Base-by-base conservation (phyloP, 345 rosid species). In the Eutrema heterophyllum region DNA sequence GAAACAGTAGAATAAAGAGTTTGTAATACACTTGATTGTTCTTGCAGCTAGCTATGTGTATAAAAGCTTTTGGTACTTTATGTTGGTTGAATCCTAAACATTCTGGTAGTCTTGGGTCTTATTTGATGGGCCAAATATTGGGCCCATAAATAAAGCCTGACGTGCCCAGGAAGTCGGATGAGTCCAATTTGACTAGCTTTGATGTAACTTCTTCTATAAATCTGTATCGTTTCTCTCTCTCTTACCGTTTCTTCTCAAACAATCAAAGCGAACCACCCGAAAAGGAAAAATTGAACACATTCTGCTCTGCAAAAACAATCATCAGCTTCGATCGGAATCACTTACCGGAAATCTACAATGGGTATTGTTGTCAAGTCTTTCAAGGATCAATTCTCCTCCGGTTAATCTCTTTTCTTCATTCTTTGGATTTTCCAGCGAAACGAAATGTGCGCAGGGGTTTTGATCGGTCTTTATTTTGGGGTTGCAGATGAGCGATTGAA, bases 401-500 rank as follows among this genome's bases (percentile, higher is more conserved):
- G 80, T 15, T 18, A 7, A 6, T 68, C 32, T 73, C 41, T 44
- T 15, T 18, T 14, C 15, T 16, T n/a, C 0, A 14, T 55, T 30
- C 5, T 55, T 7, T 30, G 7, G 11, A 44, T 35, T 29, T 45
- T 46, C n/a, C 62, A 16, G 18, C 36, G 43, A 15, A 63, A 27
- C 12, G 39, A 27, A 67, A 59, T 40, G 52, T 67, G 13, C 30
- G 18, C 24, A 54, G 67, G 21, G 24, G 24, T 21, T 70, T 7
- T 26, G 30, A 24, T 49, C 26, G 62, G 41, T 33, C 3, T 29
- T 48, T 15, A 2, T 32, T 30, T 2, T 49, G 40, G 29, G 5
- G 12, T 4, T 55, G 76, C 33, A 90, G 96, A 85, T 15, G 84
- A 88, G 53, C 59, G 93, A 52, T 41, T 85, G 13, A 82, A 84